Percentiles rank a stretch among this genome's conserved stretches.
phyloP scores from a whole-genome alignment of 306 rosid genomes.

The Echinosophora koreensis region DNA sequence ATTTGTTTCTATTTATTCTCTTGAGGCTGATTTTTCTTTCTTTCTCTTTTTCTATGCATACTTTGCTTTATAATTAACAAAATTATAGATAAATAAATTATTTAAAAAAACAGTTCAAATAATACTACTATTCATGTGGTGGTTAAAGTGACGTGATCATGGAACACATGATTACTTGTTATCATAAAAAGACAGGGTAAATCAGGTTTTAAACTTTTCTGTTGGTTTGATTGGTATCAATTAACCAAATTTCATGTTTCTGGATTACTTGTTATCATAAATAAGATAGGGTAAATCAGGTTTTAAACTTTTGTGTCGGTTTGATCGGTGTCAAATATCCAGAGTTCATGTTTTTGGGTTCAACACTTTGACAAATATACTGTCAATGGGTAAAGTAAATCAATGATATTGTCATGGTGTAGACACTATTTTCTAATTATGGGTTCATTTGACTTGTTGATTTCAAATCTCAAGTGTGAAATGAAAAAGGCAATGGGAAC shows the following conservation, averaged over 20 bases:
- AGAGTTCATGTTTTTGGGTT: neutral
- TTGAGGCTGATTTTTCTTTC: neutral
- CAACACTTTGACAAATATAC: conserved; percentile 27
- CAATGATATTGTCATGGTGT: conserved; percentile 35
- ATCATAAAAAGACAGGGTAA: neutral
- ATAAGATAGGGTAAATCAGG: neutral
- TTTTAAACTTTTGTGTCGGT: conserved; percentile 28
- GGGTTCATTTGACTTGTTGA: conserved; percentile 28
- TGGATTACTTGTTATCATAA: conserved; percentile 13
- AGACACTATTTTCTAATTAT: neutral
- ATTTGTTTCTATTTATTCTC: neutral
- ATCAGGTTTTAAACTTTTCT: conserved; percentile 17
- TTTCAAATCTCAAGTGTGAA: conserved; percentile 43
- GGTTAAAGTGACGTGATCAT: conserved; percentile 41
- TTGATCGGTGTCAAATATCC: conserved; percentile 4
- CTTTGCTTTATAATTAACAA: too few relatives aligned
- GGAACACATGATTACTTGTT: conserved; percentile 34
- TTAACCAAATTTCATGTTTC: neutral
- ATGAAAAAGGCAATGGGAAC: conserved; percentile 20
- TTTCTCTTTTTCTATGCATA: neutral
- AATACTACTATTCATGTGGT: neutral
- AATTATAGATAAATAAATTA: neutral
- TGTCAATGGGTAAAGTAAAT: conserved; percentile 19
- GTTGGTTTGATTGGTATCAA: conserved; percentile 16
- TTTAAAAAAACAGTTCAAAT: too few relatives aligned